These are phyloP conservation scores for Vicia villosa DNA, from an alignment of 306 rosid species.

Conservation along the genomic window DNA sequence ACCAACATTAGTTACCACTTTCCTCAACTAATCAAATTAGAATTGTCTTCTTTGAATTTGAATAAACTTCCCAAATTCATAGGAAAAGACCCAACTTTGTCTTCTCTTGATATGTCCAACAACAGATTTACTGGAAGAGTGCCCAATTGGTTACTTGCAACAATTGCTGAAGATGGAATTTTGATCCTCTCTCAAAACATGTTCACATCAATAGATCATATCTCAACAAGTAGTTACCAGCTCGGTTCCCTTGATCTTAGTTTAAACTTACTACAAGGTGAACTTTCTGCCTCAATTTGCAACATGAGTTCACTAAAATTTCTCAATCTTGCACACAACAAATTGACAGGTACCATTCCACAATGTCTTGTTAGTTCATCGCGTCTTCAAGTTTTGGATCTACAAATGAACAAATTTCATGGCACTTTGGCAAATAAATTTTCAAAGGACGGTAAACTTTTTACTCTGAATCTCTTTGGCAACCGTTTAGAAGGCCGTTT, in stretches of 20 bases:
- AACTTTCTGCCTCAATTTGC: constrained; percentile 4
- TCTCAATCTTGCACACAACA: constrained; percentile 9
- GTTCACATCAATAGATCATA: not conserved
- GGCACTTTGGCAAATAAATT: constrained; percentile 31
- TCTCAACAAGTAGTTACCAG: too few species aligned
- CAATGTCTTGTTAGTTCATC: constrained; percentile 20
- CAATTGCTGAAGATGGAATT: accelerated
- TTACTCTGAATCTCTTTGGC: not conserved
- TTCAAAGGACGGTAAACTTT: accelerated
- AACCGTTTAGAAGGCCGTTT: constrained; percentile 40
- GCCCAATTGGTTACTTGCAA: constrained; percentile 9
- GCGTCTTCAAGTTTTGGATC: constrained; percentile 6
- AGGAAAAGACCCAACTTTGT: not conserved
- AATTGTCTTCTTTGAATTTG: not conserved
- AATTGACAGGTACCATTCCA: constrained; percentile 30
- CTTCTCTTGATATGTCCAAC: not conserved
- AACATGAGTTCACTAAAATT: not conserved
- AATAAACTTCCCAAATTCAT: not conserved
- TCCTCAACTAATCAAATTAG: accelerated
- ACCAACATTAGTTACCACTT: not conserved
- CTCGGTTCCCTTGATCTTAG: not conserved
- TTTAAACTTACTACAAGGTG: constrained; percentile 7
- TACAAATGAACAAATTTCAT: constrained; percentile 35
- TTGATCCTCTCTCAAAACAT: constrained; percentile 27
- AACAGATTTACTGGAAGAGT: not conserved